These are phyloP conservation scores for Plectosphaerella plurivora DNA, from an alignment of 2,329 filamentous ascomycete genomes.

Conservation along the genomic window DNA sequence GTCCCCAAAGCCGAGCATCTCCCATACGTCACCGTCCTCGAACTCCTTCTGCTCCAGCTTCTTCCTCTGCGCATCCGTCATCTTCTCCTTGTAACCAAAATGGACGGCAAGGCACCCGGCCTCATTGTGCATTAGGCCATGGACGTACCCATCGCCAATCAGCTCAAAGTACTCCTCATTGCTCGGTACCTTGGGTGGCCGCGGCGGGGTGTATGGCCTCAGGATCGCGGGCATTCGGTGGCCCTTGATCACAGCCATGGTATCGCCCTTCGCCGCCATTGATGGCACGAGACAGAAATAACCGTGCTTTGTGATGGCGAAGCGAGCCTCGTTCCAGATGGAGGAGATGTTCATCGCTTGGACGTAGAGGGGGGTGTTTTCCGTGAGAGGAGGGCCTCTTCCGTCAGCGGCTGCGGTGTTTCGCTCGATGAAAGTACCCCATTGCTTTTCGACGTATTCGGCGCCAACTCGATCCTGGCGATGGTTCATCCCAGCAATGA, in stretches of 20 bases:
- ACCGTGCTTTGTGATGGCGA: neutral
- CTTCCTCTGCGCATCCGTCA: neutral
- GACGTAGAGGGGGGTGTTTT: neutral
- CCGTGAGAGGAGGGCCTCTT: neutral
- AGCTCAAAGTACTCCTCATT: neutral
- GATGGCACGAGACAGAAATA: neutral
- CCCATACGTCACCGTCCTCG: neutral
- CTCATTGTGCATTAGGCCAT: neutral
- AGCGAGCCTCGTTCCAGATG: neutral
- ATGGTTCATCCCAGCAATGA: neutral
- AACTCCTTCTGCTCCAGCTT: neutral
- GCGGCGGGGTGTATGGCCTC: neutral
- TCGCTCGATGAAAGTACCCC: neutral
- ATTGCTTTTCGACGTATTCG: neutral
- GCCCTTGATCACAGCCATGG: neutral
- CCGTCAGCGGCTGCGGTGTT: too few relatives aligned
- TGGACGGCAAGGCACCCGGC: neutral
- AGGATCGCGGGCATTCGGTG: neutral
- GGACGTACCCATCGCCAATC: neutral
- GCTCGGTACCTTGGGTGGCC: neutral
- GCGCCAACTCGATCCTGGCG: neutral
- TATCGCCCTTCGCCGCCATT: neutral
- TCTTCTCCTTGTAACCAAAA: neutral
- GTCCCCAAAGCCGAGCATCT: neutral
- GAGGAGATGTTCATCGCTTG: neutral